Evolutionary conservation across 768 basidiomycete genomes (phyloP), one percentile per base, ranked within the genome.

Genomic region (Termitomyces sp.): DNA sequence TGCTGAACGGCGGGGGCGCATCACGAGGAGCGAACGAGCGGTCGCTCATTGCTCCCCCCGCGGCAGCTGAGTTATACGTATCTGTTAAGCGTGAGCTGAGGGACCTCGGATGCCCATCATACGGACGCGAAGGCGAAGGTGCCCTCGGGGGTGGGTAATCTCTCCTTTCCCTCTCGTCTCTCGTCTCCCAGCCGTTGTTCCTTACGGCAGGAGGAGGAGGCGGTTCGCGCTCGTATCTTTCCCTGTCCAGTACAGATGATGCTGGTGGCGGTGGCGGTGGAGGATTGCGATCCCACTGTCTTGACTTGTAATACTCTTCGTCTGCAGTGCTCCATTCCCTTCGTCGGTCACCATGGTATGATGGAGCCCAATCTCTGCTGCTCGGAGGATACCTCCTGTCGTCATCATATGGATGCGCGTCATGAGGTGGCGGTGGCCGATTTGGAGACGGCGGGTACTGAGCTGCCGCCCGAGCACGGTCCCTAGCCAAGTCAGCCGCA

Each of bases 301-400:
- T 69, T 42, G 67, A 64, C 52, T 76, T 76, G 60, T 69, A 69
- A 44, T 73, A 73, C 12, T 78, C 77, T 36, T 79, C 75, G 6
- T 78, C 75, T 42, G 64, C 49, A 32, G 63, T 60, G 32, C 48
- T 63, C 69, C 74, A 72, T 48, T 70, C 66, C 28, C 62, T 66
- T 38, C 68, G 67, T 65, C 69, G 68, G 13, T 69, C 65, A 32
- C 53, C 33, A 20, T 59, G 68, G 51, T 66, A 73, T 16, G 61
- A 56, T 3, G 52, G 53, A 10, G 44, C n/a, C 64, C 66, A 65
- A 16, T 74, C 72, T 20, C 75, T 71, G 48, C 75, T 71, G 48
- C 66, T 61, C 24, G 64, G 50, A 9, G 65, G 38, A 52, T 67
- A 75, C 53, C 75, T 66, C 61, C 70, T 65, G 20, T 75, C 75